Evolutionary conservation across 139 green algal genomes (phyloP), one percentile per base, ranked within the genome.

Genomic region (Auxenochlorella protothecoides): DNA sequence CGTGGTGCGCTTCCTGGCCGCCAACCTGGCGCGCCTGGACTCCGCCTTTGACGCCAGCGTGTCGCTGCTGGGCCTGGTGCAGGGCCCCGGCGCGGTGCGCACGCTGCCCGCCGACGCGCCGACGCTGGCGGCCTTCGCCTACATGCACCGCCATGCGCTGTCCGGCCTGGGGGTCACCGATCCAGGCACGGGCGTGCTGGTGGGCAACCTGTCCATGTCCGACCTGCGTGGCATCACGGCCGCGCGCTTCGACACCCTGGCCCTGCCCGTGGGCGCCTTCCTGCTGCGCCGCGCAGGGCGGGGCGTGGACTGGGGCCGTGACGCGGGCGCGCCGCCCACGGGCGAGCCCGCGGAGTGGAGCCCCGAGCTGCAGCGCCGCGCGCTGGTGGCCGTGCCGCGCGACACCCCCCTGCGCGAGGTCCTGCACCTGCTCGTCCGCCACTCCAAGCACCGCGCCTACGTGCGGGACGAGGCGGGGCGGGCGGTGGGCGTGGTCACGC

Each of bases 181-280:
- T 5, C 53, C 3, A 12, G 13, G 27, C 6, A 65, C 65, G 15
- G 76, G 76, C 3, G 68, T 64, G 5, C 59, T 80, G n/a, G 16
- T 76, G 4, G 71, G 15, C 63, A 80, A 72, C 59, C 69, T 80
- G 57, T 66, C 51, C 63, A 59, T 64, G 52, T 74, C 64, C 16
- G 76, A 80, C 68, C 52, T 80, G 65, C 64, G 76, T 3, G 76
- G 76, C 3, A 65, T 80, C 44, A 80, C 69, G 12, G 57, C 71
- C 6, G 76, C 66, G 66, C 72, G 69, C 64, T 80, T 80, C 69
- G 76, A 71, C n/a, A 71, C 76, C 11, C 69, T 80, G 68, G 76
- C 76, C 10, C 69, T 80, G 63, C 76, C 76, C 0, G 65, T 80
- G 0, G 76, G 76, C 59, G 68, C 65, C 53, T 80, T 77, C 60